These are phyloP conservation scores for Backusella australiensis DNA, from an alignment of 192 early-diverging fungal genomes.

Conservation along the genomic window DNA sequence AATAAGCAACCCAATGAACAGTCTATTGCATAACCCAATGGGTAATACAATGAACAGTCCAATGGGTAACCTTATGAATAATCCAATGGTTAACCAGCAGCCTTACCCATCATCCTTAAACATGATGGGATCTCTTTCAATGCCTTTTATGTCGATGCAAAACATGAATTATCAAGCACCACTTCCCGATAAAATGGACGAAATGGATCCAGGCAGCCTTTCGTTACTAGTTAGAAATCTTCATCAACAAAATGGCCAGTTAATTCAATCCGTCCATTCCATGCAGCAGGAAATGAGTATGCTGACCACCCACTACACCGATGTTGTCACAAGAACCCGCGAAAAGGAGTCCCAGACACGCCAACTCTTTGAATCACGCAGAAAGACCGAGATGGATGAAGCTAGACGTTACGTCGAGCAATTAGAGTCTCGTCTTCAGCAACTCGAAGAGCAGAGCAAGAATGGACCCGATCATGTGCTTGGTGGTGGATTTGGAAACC, in stretches of 20 bases:
- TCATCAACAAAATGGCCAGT: slow-evolving; percentile 42
- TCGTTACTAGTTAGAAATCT: slow-evolving; percentile 24
- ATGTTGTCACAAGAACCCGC: slow-evolving; percentile 38
- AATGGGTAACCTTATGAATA: background rate
- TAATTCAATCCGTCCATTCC: slow-evolving; percentile 40
- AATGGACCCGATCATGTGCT: background rate
- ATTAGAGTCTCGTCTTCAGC: slow-evolving; percentile 16
- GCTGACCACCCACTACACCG: slow-evolving; percentile 41
- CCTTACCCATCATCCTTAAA: background rate
- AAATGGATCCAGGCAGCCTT: background rate
- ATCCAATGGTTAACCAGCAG: background rate
- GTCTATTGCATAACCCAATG: background rate
- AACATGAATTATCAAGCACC: background rate
- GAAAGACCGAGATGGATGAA: slow-evolving; percentile 52
- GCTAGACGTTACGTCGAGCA: slow-evolving; percentile 45
- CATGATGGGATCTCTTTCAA: background rate
- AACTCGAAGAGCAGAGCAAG: slow-evolving; percentile 10
- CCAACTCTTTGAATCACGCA: slow-evolving; percentile 27
- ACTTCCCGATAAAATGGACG: background rate
- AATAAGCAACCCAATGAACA: background rate
- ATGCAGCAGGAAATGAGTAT: slow-evolving; percentile 51
- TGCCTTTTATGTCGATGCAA: background rate
- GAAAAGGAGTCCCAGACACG: slow-evolving; percentile 36
- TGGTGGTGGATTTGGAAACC: slow-evolving; percentile 23
- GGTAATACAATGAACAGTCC: background rate